Base-by-base conservation (phyloP, 306 rosid genomes). In the Alnus glutinosa region DNA sequence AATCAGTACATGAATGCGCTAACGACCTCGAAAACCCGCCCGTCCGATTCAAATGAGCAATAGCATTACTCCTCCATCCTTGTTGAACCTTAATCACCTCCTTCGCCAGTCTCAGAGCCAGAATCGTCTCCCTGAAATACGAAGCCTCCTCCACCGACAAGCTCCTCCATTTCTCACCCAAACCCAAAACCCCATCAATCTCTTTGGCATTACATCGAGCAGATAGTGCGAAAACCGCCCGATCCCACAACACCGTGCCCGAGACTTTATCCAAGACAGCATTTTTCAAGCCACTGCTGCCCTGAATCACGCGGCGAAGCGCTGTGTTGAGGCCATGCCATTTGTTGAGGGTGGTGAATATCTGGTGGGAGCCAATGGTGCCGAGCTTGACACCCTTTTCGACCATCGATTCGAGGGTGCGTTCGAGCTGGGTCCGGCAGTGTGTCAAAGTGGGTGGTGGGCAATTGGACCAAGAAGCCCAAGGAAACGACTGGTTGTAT, bases 401-500 rank as follows among this genome's bases (percentile, higher is more conserved):
- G 30, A 86, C 88, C 98, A 95, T 91, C 59, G 95, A 85, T 74
- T 95, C 98, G 1, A 95, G 92, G 87, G 97, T 91, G 36, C 30
- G 46, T 51, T 95, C 97, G 55, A 95, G 91, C 77, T 67, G 80
- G 47, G 66, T 48, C 32, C 85, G 80, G 90, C 98, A 95, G 44
- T 80, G 80, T 18, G 92, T 78, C 80, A 95, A 73, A 12, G 59
- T 0, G 0, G 98, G 95, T 3, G 81, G 79, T 1, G 94, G 94
- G 64, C 85, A 85, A 69, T 77, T 92, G 64, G 92, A 84, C 94
- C 97, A 94, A 1, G 98, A 95, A 48, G 89, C 78, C 98, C 98
- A 95, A 2, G 97, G 97, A 67, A 78, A 83, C 9, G 96, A 86
- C 32, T 85, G 86, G 42, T 64, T 75, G 68, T 70, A 71, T 2